phyloP scores from a whole-genome alignment of 495 filamentous ascomycete species.

The Polyplosphaeria fusca region DNA sequence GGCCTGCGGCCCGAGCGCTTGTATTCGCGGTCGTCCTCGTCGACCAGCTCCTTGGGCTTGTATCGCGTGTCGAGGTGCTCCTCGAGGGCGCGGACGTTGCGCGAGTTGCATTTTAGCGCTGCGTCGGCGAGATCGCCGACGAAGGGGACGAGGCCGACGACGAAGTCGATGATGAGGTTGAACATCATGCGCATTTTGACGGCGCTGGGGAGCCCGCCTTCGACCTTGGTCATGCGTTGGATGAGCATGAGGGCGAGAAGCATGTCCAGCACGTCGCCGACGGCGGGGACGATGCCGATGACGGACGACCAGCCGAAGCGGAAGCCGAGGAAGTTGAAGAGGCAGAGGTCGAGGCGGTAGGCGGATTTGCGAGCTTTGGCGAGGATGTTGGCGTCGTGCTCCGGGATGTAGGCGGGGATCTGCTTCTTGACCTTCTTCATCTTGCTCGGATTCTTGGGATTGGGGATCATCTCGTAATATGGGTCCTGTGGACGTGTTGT shows the following conservation, averaged over 20 bases:
- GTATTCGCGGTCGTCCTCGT: background rate
- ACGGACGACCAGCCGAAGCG: slow-evolving; percentile 79
- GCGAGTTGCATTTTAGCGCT: slow-evolving; percentile 40
- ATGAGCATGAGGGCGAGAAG: slow-evolving; percentile 69
- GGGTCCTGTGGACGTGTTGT: slow-evolving; percentile 38
- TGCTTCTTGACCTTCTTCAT: slow-evolving; percentile 45
- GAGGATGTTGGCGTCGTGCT: slow-evolving; percentile 75
- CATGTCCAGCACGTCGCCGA: slow-evolving; percentile 70
- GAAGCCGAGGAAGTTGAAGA: slow-evolving; percentile 72
- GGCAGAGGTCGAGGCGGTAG: slow-evolving; percentile 74
- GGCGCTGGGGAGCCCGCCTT: slow-evolving; percentile 62
- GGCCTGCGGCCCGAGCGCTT: slow-evolving; percentile 24
- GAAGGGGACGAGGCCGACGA: slow-evolving; percentile 79
- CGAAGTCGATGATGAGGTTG: slow-evolving; percentile 74
- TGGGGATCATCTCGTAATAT: slow-evolving; percentile 38
- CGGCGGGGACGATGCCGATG: slow-evolving; percentile 73
- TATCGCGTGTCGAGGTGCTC: slow-evolving; percentile 38
- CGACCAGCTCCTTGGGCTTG: slow-evolving; percentile 35
- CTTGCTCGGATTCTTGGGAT: slow-evolving; percentile 37
- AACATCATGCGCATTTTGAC: slow-evolving; percentile 67
- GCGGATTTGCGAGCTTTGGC: slow-evolving; percentile 75
- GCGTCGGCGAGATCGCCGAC: slow-evolving; percentile 80
- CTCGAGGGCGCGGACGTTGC: slow-evolving; percentile 40
- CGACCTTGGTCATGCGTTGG: slow-evolving; percentile 60
- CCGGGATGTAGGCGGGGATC: slow-evolving; percentile 56